Evolutionary conservation across 257 asterid species (phyloP).

Genomic region (Ophiorrhiza pumila): DNA sequence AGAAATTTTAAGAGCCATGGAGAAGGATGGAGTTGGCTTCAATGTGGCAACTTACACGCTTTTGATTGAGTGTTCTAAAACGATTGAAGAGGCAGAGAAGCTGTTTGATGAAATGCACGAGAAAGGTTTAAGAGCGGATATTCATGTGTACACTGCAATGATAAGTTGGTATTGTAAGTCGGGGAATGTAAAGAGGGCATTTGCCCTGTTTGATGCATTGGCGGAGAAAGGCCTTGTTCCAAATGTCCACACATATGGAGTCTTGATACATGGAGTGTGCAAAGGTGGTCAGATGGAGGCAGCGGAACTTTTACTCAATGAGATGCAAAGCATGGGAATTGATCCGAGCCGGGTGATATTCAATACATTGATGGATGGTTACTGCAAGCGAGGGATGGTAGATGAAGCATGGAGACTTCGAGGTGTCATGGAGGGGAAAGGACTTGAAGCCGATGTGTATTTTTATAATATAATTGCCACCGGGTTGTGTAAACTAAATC

Average conservation of each 20-base stretch:
- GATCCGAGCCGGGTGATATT: constrained; percentile 55
- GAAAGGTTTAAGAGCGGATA: constrained; percentile 50
- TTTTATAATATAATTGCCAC: constrained; percentile 58
- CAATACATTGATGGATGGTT: constrained; percentile 84
- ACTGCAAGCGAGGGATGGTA: constrained; percentile 72
- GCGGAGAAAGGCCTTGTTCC: constrained; percentile 64
- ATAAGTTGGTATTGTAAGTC: constrained; percentile 47
- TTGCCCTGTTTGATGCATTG: constrained; percentile 65
- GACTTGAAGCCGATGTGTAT: constrained; percentile 62
- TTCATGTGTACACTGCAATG: constrained; percentile 53
- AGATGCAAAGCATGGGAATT: constrained; percentile 78
- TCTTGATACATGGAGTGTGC: constrained; percentile 69
- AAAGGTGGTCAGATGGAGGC: constrained; percentile 68
- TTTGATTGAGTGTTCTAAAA: constrained; percentile 44
- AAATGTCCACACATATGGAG: constrained; percentile 64
- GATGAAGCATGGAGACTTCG: constrained; percentile 65
- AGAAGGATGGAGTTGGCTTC: constrained; percentile 51
- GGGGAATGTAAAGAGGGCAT: constrained; percentile 53
- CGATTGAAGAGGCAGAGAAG: constrained; percentile 50
- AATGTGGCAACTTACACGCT: constrained; percentile 66
- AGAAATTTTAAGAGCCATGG: constrained; percentile 49
- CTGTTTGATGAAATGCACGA: constrained; percentile 62
- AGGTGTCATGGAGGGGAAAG: constrained; percentile 65
- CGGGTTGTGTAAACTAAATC: constrained; percentile 56
- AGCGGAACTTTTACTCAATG: constrained; percentile 54